Evolutionary conservation across 2,329 filamentous ascomycete species (phyloP).

Genomic region (Fusarium buharicum): DNA sequence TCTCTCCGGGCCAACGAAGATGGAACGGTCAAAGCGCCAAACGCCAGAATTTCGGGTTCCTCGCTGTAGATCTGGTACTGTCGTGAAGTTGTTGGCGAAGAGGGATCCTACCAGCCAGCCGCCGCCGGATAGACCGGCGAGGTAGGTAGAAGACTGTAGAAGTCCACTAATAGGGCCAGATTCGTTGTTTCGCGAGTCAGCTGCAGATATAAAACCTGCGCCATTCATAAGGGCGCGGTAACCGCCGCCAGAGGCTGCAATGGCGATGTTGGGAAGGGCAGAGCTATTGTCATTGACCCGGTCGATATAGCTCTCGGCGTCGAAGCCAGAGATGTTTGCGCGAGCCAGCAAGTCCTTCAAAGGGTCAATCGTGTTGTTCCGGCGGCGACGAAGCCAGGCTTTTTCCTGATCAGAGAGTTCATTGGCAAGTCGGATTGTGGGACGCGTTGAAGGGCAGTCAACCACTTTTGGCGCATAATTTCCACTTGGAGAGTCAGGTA

Average conservation of each 20-base stretch:
- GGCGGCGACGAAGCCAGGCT: conserved; percentile 76
- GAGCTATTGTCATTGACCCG: conserved; percentile 45
- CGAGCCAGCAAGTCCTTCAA: conserved; percentile 78
- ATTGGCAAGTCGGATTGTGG: conserved; percentile 71
- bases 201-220: conserved; percentile 82
- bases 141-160: conserved; percentile 82
- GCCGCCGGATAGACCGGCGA: conserved; percentile 83
- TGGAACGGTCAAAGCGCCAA: conserved; percentile 56
- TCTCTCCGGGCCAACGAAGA: conserved; percentile 53
- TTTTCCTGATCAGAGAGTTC: conserved; percentile 75
- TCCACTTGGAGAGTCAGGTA: conserved; percentile 20
- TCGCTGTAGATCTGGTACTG: conserved; percentile 52
- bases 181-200: conserved; percentile 67
- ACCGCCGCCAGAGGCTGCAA: conserved; percentile 85
- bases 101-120: conserved; percentile 85
- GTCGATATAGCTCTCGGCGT: conserved; percentile 74
- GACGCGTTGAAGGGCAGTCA: conserved; percentile 74
- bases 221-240: conserved; percentile 87
- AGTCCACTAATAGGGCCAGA: conserved; percentile 80
- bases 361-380: conserved; percentile 76
- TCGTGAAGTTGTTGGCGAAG: conserved; percentile 84
- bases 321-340: conserved; percentile 78
- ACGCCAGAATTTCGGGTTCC: conserved; percentile 45
- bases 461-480: conserved; percentile 75
- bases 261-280: conserved; percentile 69